Percentiles rank a stretch among this genome's conserved stretches.
phyloP scores from a whole-genome alignment of 345 rosid species.

The Geranium rotundifolium region DNA sequence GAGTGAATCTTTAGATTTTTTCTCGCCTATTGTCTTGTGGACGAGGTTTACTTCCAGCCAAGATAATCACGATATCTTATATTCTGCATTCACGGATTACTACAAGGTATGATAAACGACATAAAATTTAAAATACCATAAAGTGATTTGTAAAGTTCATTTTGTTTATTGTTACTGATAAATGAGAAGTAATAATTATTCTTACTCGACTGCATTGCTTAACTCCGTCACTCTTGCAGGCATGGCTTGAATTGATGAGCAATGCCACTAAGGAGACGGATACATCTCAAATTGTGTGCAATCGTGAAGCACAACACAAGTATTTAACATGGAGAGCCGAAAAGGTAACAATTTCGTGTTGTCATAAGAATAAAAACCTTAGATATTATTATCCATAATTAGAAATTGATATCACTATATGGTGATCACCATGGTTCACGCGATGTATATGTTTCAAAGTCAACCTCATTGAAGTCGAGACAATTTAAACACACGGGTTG shows the following conservation, averaged over 20 bases:
- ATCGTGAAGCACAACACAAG: constrained; percentile 53
- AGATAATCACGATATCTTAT: constrained; percentile 27
- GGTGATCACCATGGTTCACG: too few species aligned
- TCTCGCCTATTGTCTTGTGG: constrained; percentile 71
- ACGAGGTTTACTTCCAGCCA: constrained; percentile 43
- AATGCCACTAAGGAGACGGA: constrained; percentile 31
- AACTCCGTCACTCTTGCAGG: constrained; percentile 19
- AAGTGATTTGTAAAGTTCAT: background rate
- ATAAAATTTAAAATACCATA: background rate
- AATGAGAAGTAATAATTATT: too few species aligned
- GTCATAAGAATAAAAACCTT: too few species aligned
- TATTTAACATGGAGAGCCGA: constrained; percentile 67
- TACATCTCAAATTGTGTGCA: constrained; percentile 22
- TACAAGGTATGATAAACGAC: constrained; percentile 32
- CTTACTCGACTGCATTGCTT: too few species aligned
- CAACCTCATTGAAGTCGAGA: too few species aligned
- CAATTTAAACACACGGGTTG: background rate
- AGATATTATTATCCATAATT: too few species aligned
- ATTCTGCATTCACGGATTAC: constrained; percentile 56
- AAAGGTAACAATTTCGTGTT: constrained; percentile 27
- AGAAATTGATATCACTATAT: too few species aligned
- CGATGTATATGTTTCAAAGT: too few species aligned
- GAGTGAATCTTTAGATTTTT: constrained; percentile 63
- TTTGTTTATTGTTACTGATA: background rate
- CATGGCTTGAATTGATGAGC: constrained; percentile 48